Evolutionary conservation across 306 rosid genomes (phyloP).

Genomic region (Quercus agrifolia): DNA sequence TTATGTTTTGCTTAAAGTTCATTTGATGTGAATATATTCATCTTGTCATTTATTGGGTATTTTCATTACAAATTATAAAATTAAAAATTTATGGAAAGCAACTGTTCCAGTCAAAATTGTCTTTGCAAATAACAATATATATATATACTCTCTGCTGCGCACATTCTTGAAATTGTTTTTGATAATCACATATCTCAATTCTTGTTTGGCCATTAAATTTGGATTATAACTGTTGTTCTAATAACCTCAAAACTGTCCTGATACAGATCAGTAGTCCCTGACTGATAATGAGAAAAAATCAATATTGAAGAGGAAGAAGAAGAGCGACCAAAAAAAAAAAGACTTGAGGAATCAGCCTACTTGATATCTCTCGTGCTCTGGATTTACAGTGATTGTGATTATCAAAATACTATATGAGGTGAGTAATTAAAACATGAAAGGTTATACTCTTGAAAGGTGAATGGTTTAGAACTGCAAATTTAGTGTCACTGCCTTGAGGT

Average conservation of each 20-base stretch:
- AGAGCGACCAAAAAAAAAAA: too few species aligned
- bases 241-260: too few species aligned
- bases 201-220: too few species aligned
- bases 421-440: neutral
- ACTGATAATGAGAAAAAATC: too few species aligned
- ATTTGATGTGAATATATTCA: neutral
- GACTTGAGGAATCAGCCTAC: neutral
- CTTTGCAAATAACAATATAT: neutral
- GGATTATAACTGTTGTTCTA: too few species aligned
- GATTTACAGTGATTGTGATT: neutral
- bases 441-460: neutral
- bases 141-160: neutral
- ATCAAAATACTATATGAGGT: neutral
- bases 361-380: neutral
- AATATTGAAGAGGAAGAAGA: too few species aligned
- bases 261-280: too few species aligned
- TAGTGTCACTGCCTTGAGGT: neutral
- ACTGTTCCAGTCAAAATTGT: neutral
- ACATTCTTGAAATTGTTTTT: neutral
- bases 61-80: neutral
- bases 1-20: neutral
- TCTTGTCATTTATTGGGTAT: neutral
- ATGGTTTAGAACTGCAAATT: too few species aligned
- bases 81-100: neutral
- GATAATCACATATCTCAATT: neutral